Conservation (phyloP, 2,329 filamentous ascomycete species). For the Penicillium sp. region DNA sequence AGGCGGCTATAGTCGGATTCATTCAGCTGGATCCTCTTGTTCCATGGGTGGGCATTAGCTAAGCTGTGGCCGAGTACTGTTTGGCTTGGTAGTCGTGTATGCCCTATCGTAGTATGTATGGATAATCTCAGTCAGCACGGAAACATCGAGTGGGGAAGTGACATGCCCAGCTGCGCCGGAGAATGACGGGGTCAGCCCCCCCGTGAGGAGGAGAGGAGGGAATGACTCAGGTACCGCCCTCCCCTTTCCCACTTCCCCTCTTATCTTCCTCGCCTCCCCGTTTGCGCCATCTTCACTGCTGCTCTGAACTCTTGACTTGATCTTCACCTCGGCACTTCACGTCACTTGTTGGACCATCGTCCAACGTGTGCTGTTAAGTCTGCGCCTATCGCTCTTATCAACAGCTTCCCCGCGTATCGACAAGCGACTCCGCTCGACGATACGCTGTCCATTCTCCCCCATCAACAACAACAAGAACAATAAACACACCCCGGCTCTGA, state of each 20-base stretch:
- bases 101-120: not conserved
- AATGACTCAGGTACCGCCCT: conserved; percentile 26
- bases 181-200: conserved; percentile 22
- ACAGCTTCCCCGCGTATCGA: conserved; percentile 35
- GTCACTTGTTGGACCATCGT: conserved; percentile 13
- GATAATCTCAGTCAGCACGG: not conserved
- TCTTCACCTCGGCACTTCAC: not conserved
- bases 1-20: conserved; percentile 10
- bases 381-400: conserved; percentile 28
- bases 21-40: not conserved
- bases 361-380: conserved; percentile 27
- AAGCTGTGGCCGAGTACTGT: not conserved
- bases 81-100: conserved; percentile 1
- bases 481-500: not conserved
- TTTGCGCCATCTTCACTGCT: conserved; percentile 11
- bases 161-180: conserved; percentile 7
- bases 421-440: conserved; percentile 30
- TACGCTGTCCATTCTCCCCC: conserved; percentile 23
- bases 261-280: conserved; percentile 21
- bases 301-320: not conserved
- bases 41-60: conserved; percentile 14
- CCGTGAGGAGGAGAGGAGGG: not conserved
- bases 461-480: not conserved
- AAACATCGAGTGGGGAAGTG: not conserved
- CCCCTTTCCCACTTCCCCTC: conserved; percentile 18